Evolutionary conservation across 2,329 filamentous ascomycete genomes (phyloP).

Genomic region (Verticillium tricorpus): DNA sequence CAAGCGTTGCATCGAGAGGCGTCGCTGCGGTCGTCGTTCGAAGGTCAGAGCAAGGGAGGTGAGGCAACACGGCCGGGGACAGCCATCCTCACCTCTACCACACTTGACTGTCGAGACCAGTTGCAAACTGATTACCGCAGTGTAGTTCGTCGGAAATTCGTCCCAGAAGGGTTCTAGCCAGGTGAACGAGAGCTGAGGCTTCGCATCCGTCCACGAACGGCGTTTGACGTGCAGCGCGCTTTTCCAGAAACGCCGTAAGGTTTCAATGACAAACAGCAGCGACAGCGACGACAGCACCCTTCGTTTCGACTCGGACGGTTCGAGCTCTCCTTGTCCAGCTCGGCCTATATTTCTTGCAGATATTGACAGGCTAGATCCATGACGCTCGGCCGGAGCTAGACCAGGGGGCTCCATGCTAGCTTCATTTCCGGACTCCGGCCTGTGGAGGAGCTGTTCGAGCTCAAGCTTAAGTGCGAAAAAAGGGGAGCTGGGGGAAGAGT

Average conservation of each 20-base stretch:
- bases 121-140: too few relatives aligned
- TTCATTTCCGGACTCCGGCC: neutral
- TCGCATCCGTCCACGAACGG: neutral
- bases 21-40: neutral
- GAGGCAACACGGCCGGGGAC: neutral
- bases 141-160: neutral
- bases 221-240: neutral
- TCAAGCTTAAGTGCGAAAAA: neutral
- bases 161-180: neutral
- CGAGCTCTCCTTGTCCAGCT: neutral
- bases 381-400: neutral
- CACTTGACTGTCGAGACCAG: too few relatives aligned
- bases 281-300: neutral
- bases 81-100: neutral
- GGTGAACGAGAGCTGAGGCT: neutral
- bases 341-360: conserved; percentile 14
- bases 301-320: neutral
- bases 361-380: conserved; percentile 12
- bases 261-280: neutral
- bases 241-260: neutral
- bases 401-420: neutral
- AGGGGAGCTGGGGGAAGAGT: neutral
- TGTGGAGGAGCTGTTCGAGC: neutral
- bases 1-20: neutral
- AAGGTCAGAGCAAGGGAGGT: neutral